Evolutionary conservation across 108 stramenopile genomes (phyloP), one percentile per base, ranked within the genome.

Genomic region (Aurantiochytrium sp.): DNA sequence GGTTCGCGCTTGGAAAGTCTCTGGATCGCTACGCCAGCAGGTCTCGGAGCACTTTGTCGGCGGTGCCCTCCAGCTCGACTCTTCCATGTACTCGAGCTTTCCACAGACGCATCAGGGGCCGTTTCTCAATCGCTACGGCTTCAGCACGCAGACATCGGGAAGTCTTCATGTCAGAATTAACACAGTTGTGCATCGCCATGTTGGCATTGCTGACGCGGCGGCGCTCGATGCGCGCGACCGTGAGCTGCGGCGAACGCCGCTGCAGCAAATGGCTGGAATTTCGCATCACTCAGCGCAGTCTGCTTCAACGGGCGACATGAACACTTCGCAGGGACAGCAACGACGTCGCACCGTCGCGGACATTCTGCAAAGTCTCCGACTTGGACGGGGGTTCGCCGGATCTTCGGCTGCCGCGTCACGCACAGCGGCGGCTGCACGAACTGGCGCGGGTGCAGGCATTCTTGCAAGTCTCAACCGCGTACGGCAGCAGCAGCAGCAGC

Each of bases 121-220:
- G 6, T 83, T 83, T 83, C 51, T 83, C 4, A 83, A 83, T 23
- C 76, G 76, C 49, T 83, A 83, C 28, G 76, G 76, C n/a, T 83
- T 83, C 23, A n/a, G 23, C 19, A 83, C 49, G 49, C 49, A 53
- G 76, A 53, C 6, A 6, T 10, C 76, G 43, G 76, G 76, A 1
- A 53, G 49, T 23, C 49, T 83, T 8, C 23, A 45, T 53, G 45
- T 83, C 23, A 83, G 23, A 45, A 21, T 83, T 6, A 43, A 83
- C 76, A 23, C 76, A 12, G 76, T 53, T 6, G 12, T 23, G 45
- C 76, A 83, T 23, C 51, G 28, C 4, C 49, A 21, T 53, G 23
- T 83, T 47, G 19, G 23, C 25, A 6, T 28, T 16, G 19, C 23
- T 23, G 76, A 53, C 19, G 28, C 76, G 19, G 51, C 76, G 12